A percentile compares a stretch with the other conserved stretches of the same genome.
These are phyloP conservation scores for Paspalum notatum DNA, from an alignment of 176 grass and related monocot genomes.

Conservation along the genomic window DNA sequence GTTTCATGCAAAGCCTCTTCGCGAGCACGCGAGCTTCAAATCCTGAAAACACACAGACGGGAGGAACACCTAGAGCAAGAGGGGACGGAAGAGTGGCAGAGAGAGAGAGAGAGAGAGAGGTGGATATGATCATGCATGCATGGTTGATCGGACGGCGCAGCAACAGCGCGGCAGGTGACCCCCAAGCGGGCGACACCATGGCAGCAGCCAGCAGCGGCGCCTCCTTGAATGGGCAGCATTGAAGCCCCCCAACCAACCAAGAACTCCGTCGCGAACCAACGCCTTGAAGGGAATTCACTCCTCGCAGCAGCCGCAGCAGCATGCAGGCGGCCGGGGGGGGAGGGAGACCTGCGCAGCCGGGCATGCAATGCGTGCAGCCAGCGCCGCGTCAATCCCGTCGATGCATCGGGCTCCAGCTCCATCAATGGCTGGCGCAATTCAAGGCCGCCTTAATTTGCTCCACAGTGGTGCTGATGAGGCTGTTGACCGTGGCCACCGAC, in stretches of 20 bases:
- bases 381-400: not conserved
- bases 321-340: not conserved
- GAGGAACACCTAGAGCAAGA: constrained; percentile 24
- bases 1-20: constrained; percentile 45
- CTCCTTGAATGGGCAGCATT: constrained; percentile 51
- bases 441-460: constrained; percentile 76
- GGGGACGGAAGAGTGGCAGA: too few species aligned
- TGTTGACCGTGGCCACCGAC: constrained; percentile 74
- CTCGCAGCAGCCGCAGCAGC: constrained; percentile 26
- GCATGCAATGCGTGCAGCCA: not conserved
- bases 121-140: not conserved
- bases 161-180: constrained; percentile 30
- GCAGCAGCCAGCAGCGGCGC: constrained; percentile 7
- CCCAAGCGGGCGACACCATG: constrained; percentile 37
- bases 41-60: constrained; percentile 18
- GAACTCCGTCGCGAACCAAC: constrained; percentile 41
- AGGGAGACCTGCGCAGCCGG: constrained; percentile 13
- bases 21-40: constrained; percentile 45
- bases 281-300: constrained; percentile 50
- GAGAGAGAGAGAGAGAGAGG: not conserved
- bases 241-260: constrained; percentile 52
- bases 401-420: not conserved
- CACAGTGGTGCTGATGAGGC: constrained; percentile 71
- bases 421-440: constrained; percentile 62
- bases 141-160: constrained; percentile 39